These are phyloP conservation scores for Rickenella mellea DNA, from an alignment of 768 basidiomycete species.

Conservation along the genomic window DNA sequence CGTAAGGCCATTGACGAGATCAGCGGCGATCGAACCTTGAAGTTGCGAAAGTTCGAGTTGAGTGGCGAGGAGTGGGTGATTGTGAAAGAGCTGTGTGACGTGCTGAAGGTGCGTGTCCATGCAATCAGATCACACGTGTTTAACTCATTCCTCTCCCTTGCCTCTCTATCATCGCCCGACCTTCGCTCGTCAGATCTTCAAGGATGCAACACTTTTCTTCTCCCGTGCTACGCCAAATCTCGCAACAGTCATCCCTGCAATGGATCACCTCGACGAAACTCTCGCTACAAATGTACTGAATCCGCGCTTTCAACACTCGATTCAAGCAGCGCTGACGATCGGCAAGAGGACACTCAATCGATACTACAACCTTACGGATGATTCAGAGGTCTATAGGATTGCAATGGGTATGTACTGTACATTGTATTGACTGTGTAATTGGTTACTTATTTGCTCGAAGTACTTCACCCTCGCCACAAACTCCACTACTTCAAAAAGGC, in stretches of 20 bases:
- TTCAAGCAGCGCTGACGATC: slow-evolving; percentile 17
- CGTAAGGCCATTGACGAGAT: slow-evolving; percentile 17
- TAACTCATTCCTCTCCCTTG: too few relatives aligned
- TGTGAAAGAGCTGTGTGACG: slow-evolving; percentile 18
- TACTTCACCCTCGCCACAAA: slow-evolving; percentile 27
- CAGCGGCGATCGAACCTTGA: slow-evolving; percentile 10
- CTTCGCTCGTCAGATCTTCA: slow-evolving; percentile 19
- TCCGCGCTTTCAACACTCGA: slow-evolving; percentile 8
- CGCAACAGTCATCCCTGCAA: slow-evolving; percentile 26
- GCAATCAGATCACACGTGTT: background rate
- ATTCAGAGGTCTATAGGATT: slow-evolving; percentile 20
- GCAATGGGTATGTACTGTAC: slow-evolving; percentile 21
- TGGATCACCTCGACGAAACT: slow-evolving; percentile 23
- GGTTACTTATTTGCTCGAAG: slow-evolving; percentile 9
- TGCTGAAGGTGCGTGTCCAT: slow-evolving; percentile 19
- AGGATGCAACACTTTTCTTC: slow-evolving; percentile 25
- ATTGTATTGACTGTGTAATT: background rate
- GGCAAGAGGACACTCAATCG: slow-evolving; percentile 21
- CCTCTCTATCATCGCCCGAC: background rate
- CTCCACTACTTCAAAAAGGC: slow-evolving; percentile 22
- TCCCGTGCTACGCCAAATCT: slow-evolving; percentile 18
- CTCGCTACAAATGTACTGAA: slow-evolving; percentile 11
- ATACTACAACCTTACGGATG: slow-evolving; percentile 22
- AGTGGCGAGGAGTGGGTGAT: slow-evolving; percentile 22
- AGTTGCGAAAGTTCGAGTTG: slow-evolving; percentile 19